Percentiles rank a stretch among this genome's conserved stretches.
Conservation (phyloP, 192 early-diverging fungal genomes). For the Gaertneriomyces sp. region DNA sequence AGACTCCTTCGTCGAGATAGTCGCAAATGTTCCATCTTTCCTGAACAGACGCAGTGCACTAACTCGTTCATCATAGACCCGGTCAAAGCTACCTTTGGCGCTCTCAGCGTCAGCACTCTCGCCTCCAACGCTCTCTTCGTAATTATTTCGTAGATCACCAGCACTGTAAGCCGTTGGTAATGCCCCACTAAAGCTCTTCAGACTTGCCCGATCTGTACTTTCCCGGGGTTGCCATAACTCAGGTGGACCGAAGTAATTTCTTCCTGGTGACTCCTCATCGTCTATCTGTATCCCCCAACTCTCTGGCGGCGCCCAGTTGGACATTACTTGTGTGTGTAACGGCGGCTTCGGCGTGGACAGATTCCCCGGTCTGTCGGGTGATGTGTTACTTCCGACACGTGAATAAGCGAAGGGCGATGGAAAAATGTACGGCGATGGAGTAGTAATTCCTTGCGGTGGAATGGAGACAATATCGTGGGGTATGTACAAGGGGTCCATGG, state of each 20-base stretch:
- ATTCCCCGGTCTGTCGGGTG: not conserved
- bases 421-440: not conserved
- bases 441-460: not conserved
- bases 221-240: not conserved
- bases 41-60: slow-evolving; percentile 67
- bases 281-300: slow-evolving; percentile 29
- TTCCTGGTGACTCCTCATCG: not conserved
- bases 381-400: no score
- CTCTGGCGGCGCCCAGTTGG: slow-evolving; percentile 31
- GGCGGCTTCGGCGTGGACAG: slow-evolving; percentile 8
- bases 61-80: slow-evolving; percentile 13
- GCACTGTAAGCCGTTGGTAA: not conserved
- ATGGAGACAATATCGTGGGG: slow-evolving; percentile 19
- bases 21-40: slow-evolving; percentile 75
- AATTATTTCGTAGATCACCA: not conserved
- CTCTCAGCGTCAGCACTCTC: slow-evolving; percentile 16
- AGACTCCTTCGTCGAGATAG: slow-evolving; percentile 63
- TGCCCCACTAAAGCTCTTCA: not conserved
- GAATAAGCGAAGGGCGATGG: not conserved
- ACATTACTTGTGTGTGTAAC: slow-evolving; percentile 14
- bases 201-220: not conserved
- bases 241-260: not conserved
- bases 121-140: not conserved
- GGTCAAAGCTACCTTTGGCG: slow-evolving; percentile 1
- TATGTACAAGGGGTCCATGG: slow-evolving; percentile 29